Percentiles rank a stretch among this genome's conserved stretches.
These are phyloP conservation scores for Nepenthes alata DNA, from an alignment of 179 eudicot genomes.

Conservation along the genomic window DNA sequence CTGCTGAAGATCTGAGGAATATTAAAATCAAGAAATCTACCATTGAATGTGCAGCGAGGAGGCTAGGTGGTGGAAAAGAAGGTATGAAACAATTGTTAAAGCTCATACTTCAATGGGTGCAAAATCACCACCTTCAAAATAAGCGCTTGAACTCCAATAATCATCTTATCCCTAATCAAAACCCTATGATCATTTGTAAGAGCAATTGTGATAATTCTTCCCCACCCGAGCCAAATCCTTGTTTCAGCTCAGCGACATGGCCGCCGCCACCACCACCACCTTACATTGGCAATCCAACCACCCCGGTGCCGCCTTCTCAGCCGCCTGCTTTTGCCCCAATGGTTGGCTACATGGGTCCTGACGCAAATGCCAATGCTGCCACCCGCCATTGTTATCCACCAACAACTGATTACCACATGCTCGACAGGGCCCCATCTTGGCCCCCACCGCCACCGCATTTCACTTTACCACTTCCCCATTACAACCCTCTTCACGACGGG, in stretches of 20 bases:
- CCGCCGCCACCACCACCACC: constrained; percentile 17
- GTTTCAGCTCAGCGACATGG: constrained; percentile 15
- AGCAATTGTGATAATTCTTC: neutral
- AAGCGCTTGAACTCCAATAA: constrained; percentile 8
- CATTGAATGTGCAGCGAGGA: constrained; percentile 59
- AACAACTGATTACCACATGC: constrained; percentile 18
- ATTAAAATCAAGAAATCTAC: constrained; percentile 73
- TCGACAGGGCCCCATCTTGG: constrained; percentile 27
- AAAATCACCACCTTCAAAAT: constrained; percentile 47
- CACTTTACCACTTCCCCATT: constrained; percentile 15
- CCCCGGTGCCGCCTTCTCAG: constrained; percentile 11
- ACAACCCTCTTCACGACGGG: constrained; percentile 21
- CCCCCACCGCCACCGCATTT: constrained; percentile 10
- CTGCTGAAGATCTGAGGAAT: constrained; percentile 71
- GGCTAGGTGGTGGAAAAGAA: constrained; percentile 57
- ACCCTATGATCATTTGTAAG: too few relatives aligned
- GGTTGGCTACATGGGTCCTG: constrained; percentile 24
- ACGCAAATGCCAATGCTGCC: constrained; percentile 12
- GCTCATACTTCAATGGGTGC: constrained; percentile 82
- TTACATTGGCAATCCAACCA: constrained; percentile 5
- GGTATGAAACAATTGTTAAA: constrained; percentile 66
- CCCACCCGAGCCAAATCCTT: constrained; percentile 14
- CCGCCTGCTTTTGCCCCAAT: constrained; percentile 13
- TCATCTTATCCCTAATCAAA: constrained; percentile 2
- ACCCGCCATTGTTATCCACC: neutral